Evolutionary conservation across 257 asterid species (phyloP).

Genomic region (Solanum stenotomum): DNA sequence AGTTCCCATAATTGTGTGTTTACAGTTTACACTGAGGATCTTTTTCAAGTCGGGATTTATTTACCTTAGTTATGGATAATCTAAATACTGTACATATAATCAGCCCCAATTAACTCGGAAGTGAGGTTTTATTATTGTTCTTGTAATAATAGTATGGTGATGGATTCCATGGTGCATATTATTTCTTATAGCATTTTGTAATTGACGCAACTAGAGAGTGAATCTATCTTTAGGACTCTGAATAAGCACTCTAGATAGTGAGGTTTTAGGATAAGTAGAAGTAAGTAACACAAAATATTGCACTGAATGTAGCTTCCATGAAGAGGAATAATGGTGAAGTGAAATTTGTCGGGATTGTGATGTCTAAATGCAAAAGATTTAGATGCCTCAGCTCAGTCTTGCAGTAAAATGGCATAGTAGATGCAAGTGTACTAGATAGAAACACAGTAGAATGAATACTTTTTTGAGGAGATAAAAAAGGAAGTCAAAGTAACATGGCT

Average conservation of each 20-base stretch:
- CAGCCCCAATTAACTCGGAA: neutral
- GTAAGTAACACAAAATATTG: neutral
- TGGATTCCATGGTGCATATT: neutral
- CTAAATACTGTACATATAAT: neutral
- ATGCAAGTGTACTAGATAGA: neutral
- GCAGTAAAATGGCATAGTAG: neutral
- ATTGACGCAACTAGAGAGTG: neutral
- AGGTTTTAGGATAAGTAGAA: neutral
- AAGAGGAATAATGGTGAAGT: neutral
- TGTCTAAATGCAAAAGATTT: neutral
- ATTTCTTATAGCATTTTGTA: neutral
- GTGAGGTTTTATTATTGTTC: neutral
- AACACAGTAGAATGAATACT: neutral
- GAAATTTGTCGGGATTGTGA: neutral
- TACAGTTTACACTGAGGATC: neutral
- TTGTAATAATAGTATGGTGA: neutral
- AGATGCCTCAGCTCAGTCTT: neutral
- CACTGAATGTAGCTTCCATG: neutral
- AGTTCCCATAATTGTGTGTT: neutral
- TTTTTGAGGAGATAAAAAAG: neutral
- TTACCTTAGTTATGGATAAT: neutral
- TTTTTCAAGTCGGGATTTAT: neutral
- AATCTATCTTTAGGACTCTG: neutral
- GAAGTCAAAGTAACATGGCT: neutral
- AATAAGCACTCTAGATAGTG: neutral